Evolutionary conservation across 306 rosid species (phyloP).

Genomic region (Castanea crenata): DNA sequence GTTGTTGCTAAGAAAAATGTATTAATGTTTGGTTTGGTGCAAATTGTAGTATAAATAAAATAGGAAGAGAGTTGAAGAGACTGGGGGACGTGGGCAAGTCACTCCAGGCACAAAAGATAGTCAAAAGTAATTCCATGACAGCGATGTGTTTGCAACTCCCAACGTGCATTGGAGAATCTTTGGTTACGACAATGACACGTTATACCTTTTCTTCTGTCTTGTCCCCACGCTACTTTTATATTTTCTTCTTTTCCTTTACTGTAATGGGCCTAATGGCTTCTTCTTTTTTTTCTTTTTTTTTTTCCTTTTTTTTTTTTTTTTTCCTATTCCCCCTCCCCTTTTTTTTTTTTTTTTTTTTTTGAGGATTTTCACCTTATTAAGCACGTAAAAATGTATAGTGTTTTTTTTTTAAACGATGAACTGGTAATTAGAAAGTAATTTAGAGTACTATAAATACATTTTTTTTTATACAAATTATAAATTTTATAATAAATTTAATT

Average conservation of each 20-base stretch:
- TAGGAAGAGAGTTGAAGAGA: not conserved
- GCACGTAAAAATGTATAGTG: too few species aligned
- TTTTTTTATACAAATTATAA: too few species aligned
- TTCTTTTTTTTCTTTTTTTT: not conserved
- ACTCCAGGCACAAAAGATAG: not conserved
- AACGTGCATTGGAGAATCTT: slow-evolving; percentile 2
- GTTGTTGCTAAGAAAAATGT: too few species aligned
- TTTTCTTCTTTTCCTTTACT: not conserved
- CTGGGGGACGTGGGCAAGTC: not conserved
- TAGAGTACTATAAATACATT: too few species aligned
- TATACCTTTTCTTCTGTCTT: not conserved
- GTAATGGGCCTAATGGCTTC: too few species aligned
- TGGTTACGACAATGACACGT: slow-evolving; percentile 4
- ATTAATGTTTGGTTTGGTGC: too few species aligned
- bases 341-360: too few species aligned
- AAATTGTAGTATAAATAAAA: not conserved
- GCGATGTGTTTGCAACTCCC: slow-evolving; percentile 14
- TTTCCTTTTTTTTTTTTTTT: not conserved
- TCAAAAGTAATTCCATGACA: slow-evolving; percentile 29
- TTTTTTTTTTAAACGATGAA: too few species aligned
- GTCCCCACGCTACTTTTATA: too few species aligned
- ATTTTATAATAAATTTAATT: too few species aligned
- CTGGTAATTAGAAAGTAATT: too few species aligned
- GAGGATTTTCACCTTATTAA: too few species aligned
- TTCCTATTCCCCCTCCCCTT: not conserved